These are phyloP conservation scores for Conticribra weissflogii DNA, from an alignment of 108 stramenopile genomes.

Conservation along the genomic window DNA sequence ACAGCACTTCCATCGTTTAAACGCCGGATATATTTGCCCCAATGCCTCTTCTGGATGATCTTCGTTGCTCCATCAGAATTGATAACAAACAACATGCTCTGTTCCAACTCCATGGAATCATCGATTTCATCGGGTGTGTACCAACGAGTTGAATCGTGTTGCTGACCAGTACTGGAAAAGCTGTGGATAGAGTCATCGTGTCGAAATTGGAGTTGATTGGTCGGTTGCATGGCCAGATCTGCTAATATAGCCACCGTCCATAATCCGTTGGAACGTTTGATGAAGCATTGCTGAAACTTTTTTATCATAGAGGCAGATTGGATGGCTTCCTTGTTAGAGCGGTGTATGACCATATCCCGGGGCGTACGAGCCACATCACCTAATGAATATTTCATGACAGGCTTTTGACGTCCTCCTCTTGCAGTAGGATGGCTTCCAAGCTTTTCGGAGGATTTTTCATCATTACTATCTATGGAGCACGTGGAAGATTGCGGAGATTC, in stretches of 20 bases:
- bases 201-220: too few relatives aligned
- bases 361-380: conserved; percentile 17
- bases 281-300: conserved; percentile 12
- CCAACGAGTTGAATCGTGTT: too few relatives aligned
- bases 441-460: too few relatives aligned
- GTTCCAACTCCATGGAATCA: conserved; percentile 9
- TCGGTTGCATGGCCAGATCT: conserved; percentile 17
- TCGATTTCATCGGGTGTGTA: conserved; percentile 7
- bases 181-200: too few relatives aligned
- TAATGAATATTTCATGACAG: not conserved
- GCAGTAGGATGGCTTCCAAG: too few relatives aligned
- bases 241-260: conserved; percentile 27
- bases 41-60: conserved; percentile 7
- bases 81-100: conserved; percentile 27
- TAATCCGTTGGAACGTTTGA: conserved; percentile 22
- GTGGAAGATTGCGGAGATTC: too few relatives aligned
- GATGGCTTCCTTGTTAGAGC: conserved; percentile 2
- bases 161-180: too few relatives aligned
- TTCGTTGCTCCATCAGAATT: conserved; percentile 26
- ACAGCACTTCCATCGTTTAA: too few relatives aligned
- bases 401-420: too few relatives aligned
- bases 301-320: conserved; percentile 17
- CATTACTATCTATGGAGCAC: too few relatives aligned
- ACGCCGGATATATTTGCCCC: conserved; percentile 20
- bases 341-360: conserved; percentile 22